Conservation (phyloP, 2,329 filamentous ascomycete species). For the Microdochium trichocladiopsis region DNA sequence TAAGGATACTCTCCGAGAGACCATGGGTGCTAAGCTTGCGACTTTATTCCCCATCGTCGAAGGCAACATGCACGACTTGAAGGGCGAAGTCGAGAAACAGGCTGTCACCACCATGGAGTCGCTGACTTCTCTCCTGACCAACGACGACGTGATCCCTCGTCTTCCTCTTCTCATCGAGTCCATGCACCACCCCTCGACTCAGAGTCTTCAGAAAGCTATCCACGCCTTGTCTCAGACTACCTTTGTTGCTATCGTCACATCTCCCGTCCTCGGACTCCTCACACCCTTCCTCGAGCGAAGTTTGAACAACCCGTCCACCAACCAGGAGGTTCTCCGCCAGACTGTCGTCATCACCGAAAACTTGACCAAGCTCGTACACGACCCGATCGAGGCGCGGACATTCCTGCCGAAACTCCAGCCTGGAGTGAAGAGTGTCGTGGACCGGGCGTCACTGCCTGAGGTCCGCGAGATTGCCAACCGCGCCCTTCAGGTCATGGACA, state of each 20-base stretch:
- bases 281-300: slow-evolving; percentile 93
- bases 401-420: slow-evolving; percentile 94
- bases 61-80: slow-evolving; percentile 92
- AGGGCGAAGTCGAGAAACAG: slow-evolving; percentile 81
- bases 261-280: slow-evolving; percentile 86
- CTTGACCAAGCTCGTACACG: slow-evolving; percentile 95
- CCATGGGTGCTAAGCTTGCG: slow-evolving; percentile 84
- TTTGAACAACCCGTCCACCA: slow-evolving; percentile 82
- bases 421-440: slow-evolving; percentile 82
- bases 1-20: slow-evolving; percentile 83
- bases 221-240: slow-evolving; percentile 95
- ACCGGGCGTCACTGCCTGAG: slow-evolving; percentile 87
- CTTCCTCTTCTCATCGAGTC: slow-evolving; percentile 89
- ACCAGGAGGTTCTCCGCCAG: slow-evolving; percentile 90
- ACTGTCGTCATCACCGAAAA: slow-evolving; percentile 97
- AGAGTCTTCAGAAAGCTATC: slow-evolving; percentile 90
- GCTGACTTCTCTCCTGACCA: slow-evolving; percentile 82
- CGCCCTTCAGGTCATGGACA: slow-evolving; percentile 80
- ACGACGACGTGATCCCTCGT: slow-evolving; percentile 91
- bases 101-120: slow-evolving; percentile 88
- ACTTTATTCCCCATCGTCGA: slow-evolving; percentile 87
- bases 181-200: slow-evolving; percentile 87
- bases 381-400: slow-evolving; percentile 84
- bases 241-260: slow-evolving; percentile 95
- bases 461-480: slow-evolving; percentile 84